A percentile compares a stretch with the other conserved stretches of the same genome.
These are phyloP conservation scores for Plasmodium ovale DNA, from an alignment of 169 alveolate species.

Conservation along the genomic window DNA sequence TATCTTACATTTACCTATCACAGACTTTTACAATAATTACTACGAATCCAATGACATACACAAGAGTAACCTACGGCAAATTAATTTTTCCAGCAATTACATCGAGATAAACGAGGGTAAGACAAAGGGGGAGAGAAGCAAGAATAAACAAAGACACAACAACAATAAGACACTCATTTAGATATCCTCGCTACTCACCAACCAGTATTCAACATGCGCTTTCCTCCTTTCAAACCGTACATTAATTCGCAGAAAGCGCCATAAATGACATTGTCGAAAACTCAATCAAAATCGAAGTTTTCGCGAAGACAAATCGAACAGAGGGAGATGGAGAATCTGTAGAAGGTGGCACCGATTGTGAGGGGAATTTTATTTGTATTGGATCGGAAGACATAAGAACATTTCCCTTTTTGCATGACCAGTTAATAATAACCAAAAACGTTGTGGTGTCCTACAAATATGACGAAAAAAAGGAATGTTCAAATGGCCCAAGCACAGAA, in stretches of 20 bases:
- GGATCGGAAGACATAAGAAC: conserved; percentile 35
- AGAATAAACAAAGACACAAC: no score
- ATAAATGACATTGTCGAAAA: conserved; percentile 41
- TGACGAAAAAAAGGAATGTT: background rate
- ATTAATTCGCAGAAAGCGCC: conserved; percentile 55
- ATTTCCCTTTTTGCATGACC: conserved; percentile 72
- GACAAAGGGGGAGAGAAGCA: background rate
- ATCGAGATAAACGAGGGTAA: conserved; percentile 51
- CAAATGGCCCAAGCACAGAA: background rate
- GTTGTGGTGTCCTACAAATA: conserved; percentile 31
- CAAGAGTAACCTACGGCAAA: conserved; percentile 12
- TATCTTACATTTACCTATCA: background rate
- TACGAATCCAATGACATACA: conserved; percentile 49
- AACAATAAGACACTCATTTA: background rate
- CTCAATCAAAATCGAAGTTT: conserved; percentile 15
- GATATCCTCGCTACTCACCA: background rate
- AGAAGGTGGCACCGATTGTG: background rate
- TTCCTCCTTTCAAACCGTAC: background rate
- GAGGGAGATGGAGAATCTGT: background rate
- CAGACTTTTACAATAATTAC: conserved; percentile 35
- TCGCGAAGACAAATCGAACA: conserved; percentile 17
- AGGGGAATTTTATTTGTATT: conserved; percentile 22
- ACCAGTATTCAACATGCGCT: no score
- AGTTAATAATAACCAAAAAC: conserved; percentile 40
- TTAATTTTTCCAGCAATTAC: conserved; percentile 46